Base-by-base conservation (phyloP, 345 rosid species). In the Cardamine resedifolia region DNA sequence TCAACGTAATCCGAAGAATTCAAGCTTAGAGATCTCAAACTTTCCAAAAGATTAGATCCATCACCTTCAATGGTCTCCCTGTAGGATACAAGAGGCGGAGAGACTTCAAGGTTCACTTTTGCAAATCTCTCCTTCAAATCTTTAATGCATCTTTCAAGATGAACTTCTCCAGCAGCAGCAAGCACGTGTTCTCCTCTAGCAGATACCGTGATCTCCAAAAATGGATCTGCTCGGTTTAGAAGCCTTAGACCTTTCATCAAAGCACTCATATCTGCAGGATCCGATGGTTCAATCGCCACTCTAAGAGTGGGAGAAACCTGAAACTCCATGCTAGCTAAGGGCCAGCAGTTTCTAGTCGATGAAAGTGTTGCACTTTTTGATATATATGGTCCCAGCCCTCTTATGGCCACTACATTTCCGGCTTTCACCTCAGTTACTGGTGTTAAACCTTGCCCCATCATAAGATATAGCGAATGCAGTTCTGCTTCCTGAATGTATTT, bases 121-220 rank as follows among this genome's bases (percentile, higher is more conserved):
- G 97, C 96, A 75, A 94, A 91, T 78, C 97, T 85, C 41, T 94
- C 98, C 80, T 75, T 89, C 82, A 94, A 81, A 83, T 94, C 96
- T 78, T 91, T 91, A 18, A 87, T 68, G 70, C 97, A 91, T 82
- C 97, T 86, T 79, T 94, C 99, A 4, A 94, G 79, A 79, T 94
- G 99, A 78, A 94, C 96, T 72, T 94, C 97, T 50, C 98, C 97
- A 5, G 96, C 98, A 74, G 96, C 97, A 69, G 96, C 87, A 68
- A 94, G 88, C 58, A 94, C 97, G 48, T 91, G 89, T 64, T 94
- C 98, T 67, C 97, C 97, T 81, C 93, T 83, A 68, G 93, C 84
- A 63, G 98, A 94, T 73, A 94, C 93, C 14, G 85, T 78, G 24
- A 94, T 90, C 84, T 91, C 96, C 10, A 94, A 90, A 83, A 91